phyloP scores from a whole-genome alignment of 2,329 filamentous ascomycete genomes.

The Teratosphaeria nubilosa region DNA sequence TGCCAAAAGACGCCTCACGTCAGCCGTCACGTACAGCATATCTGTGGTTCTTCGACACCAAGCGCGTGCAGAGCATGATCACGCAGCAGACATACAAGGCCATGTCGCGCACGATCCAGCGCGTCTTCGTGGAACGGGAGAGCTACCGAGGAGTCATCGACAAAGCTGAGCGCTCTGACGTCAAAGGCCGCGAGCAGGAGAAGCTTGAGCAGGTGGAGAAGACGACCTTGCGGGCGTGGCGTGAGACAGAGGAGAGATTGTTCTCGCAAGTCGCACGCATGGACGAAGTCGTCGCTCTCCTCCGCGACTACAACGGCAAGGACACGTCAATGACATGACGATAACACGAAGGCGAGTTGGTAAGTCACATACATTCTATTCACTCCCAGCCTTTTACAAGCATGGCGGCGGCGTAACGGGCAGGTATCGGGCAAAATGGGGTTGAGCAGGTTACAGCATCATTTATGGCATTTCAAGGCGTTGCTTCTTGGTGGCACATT shows the following conservation, averaged over 20 bases:
- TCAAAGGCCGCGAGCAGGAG: conserved; percentile 72
- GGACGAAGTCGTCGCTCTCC: conserved; percentile 73
- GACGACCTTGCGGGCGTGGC: conserved; percentile 55
- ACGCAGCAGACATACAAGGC: conserved; percentile 79
- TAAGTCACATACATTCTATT: background rate
- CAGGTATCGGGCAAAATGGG: background rate
- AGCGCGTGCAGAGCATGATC: conserved; percentile 58
- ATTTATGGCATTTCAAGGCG: background rate
- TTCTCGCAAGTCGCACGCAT: conserved; percentile 68
- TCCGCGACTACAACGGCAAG: conserved; percentile 50
- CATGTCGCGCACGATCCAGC: conserved; percentile 77
- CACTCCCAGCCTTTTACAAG: background rate
- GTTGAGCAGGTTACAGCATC: background rate
- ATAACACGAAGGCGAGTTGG: background rate
- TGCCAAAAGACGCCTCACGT: conserved; percentile 76
- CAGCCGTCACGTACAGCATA: conserved; percentile 77
- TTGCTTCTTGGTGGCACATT: background rate
- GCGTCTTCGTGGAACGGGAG: conserved; percentile 64
- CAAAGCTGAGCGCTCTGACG: conserved; percentile 76
- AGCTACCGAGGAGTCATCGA: conserved; percentile 63
- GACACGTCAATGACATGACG: conserved; percentile 10
- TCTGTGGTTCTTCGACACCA: conserved; percentile 80
- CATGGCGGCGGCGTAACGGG: conserved; percentile 5
- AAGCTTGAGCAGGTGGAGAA: conserved; percentile 68
- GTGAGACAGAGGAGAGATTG: conserved; percentile 56